These are phyloP conservation scores for Fraxinus floribunda DNA, from an alignment of 305 asterid genomes.

Conservation along the genomic window DNA sequence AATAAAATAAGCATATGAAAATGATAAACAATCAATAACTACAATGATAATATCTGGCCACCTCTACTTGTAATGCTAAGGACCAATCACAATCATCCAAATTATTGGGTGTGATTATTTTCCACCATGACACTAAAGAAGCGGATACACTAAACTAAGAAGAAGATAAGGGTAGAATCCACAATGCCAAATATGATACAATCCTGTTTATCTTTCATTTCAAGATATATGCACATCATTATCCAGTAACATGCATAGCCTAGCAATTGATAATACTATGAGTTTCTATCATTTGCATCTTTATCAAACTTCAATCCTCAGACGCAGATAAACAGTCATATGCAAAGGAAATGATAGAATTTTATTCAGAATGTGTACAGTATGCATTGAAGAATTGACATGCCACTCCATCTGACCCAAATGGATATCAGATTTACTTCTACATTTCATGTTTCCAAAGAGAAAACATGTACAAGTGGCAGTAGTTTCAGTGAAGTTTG, in stretches of 20 bases:
- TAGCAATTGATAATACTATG: background rate
- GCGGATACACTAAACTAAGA: background rate
- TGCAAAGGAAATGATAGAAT: background rate
- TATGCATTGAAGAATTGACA: background rate
- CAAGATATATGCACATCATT: background rate
- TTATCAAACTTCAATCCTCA: background rate
- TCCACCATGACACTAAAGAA: background rate
- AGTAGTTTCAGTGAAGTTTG: background rate
- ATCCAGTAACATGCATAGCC: conserved; percentile 3
- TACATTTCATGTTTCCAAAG: background rate
- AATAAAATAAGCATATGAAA: conserved; percentile 11
- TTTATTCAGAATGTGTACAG: background rate
- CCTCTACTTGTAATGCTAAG: background rate
- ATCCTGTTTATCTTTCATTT: background rate
- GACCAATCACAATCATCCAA: background rate
- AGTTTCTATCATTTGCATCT: background rate
- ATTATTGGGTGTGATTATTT: background rate
- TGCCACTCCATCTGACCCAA: background rate
- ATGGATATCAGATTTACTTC: background rate
- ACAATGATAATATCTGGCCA: background rate
- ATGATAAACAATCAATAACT: background rate
- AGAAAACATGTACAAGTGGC: background rate
- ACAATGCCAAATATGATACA: background rate
- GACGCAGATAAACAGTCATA: background rate
- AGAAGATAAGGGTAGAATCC: background rate